Evolutionary conservation across 768 basidiomycete genomes (phyloP).

Genomic region (Asterophora lycoperdoides): DNA sequence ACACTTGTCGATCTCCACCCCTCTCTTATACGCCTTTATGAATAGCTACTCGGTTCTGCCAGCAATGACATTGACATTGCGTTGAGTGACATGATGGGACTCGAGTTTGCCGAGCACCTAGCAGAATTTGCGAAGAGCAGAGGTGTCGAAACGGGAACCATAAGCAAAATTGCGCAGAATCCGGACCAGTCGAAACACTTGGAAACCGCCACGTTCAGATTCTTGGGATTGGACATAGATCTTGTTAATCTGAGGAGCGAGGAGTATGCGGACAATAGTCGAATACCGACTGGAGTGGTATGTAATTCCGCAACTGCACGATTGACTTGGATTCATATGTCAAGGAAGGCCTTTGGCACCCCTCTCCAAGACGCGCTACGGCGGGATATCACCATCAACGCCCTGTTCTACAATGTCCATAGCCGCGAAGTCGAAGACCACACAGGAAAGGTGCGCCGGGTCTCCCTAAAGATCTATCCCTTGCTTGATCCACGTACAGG

Average conservation of each 20-base stretch:
- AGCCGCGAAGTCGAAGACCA: conserved; percentile 80
- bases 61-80: conserved; percentile 96
- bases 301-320: conserved; percentile 24
- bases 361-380: conserved; percentile 87
- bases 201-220: conserved; percentile 84
- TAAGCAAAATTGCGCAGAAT: conserved; percentile 86
- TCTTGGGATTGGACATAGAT: conserved; percentile 83
- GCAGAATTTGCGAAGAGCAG: conserved; percentile 53
- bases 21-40: background rate
- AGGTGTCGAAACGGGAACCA: conserved; percentile 48
- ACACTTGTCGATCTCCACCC: background rate
- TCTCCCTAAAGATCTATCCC: conserved; percentile 5
- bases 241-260: conserved; percentile 93
- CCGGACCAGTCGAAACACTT: conserved; percentile 98
- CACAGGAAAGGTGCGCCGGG: conserved; percentile 61
- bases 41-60: conserved; percentile 71
- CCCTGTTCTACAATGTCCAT: conserved; percentile 95
- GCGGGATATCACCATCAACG: conserved; percentile 92
- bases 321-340: background rate
- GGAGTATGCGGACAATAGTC: conserved; percentile 80
- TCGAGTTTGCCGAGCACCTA: conserved; percentile 80
- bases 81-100: conserved; percentile 83
- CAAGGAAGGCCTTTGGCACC: conserved; percentile 77
- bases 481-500: conserved; percentile 38
- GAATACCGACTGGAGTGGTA: conserved; percentile 88